phyloP scores from a whole-genome alignment of 164 flowering plant genomes.

The Litsea cubeba region DNA sequence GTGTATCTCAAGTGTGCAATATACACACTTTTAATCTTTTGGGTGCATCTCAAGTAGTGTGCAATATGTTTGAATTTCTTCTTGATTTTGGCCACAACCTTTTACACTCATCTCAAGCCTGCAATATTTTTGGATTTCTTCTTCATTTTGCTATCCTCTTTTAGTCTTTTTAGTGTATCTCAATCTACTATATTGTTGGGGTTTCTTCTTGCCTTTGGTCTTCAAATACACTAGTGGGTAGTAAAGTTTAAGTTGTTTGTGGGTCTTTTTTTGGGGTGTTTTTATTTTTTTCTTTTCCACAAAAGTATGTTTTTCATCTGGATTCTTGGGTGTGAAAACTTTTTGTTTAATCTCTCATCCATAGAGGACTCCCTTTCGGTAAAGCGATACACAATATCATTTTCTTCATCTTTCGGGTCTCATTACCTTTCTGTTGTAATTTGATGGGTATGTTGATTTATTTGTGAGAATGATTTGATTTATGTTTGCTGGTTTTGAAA shows the following conservation, averaged over 20 bases:
- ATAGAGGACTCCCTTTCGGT: background rate
- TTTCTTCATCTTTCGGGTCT: background rate
- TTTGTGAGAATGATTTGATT: background rate
- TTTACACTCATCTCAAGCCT: too few relatives aligned
- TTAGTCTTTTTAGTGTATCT: background rate
- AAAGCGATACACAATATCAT: background rate
- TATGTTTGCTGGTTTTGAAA: background rate
- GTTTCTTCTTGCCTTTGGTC: background rate
- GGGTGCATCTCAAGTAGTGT: background rate
- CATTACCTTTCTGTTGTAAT: background rate
- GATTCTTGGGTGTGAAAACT: background rate
- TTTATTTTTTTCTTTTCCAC: background rate
- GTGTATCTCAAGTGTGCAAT: background rate
- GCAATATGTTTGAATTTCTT: too few relatives aligned
- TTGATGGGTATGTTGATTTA: background rate
- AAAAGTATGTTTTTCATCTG: background rate
- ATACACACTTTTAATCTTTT: too few relatives aligned
- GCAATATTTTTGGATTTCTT: too few relatives aligned
- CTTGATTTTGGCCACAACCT: too few relatives aligned
- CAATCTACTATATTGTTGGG: background rate
- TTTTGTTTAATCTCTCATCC: background rate
- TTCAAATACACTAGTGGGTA: background rate
- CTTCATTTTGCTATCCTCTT: too few relatives aligned
- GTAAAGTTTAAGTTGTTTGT: background rate
- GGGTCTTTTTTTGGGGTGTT: background rate